Evolutionary conservation across 495 filamentous ascomycete genomes (phyloP).

Genomic region (Tuber indicum): DNA sequence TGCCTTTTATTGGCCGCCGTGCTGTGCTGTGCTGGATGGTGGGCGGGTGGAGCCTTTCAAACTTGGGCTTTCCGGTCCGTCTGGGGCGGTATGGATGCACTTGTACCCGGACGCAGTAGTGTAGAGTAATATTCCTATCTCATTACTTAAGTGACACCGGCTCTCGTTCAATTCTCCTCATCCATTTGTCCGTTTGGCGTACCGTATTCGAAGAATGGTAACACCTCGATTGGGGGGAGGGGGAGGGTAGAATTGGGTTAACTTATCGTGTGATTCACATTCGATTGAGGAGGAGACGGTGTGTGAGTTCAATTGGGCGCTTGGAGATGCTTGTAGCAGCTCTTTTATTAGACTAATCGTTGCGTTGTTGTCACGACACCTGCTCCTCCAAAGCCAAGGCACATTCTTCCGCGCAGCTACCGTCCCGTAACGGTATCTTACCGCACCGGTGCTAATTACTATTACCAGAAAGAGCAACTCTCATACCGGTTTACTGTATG

Average conservation of each 20-base stretch:
- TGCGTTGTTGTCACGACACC: background rate
- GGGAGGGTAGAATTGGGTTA: background rate
- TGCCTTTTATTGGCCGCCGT: background rate
- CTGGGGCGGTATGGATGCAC: too few relatives aligned
- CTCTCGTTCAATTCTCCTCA: background rate
- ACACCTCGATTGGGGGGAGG: background rate
- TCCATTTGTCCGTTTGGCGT: background rate
- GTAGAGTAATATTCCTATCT: background rate
- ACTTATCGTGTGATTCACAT: background rate
- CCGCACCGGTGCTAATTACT: background rate
- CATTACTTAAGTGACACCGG: background rate
- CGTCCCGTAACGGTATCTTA: background rate
- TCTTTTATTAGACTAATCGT: background rate
- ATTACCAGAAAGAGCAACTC: background rate
- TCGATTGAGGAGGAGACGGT: background rate
- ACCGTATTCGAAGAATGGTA: background rate
- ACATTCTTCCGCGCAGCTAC: background rate
- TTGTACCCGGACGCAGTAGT: background rate
- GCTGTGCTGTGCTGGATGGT: background rate
- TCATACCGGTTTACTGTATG: background rate
- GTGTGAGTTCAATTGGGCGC: background rate
- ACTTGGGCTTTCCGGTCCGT: too few relatives aligned
- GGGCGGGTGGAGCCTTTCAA: background rate
- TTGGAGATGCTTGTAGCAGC: background rate
- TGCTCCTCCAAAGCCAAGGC: background rate